A percentile compares a stretch with the other conserved stretches of the same genome.
phyloP scores from a whole-genome alignment of 441 rosid genomes.

The Erodium moschatum region DNA sequence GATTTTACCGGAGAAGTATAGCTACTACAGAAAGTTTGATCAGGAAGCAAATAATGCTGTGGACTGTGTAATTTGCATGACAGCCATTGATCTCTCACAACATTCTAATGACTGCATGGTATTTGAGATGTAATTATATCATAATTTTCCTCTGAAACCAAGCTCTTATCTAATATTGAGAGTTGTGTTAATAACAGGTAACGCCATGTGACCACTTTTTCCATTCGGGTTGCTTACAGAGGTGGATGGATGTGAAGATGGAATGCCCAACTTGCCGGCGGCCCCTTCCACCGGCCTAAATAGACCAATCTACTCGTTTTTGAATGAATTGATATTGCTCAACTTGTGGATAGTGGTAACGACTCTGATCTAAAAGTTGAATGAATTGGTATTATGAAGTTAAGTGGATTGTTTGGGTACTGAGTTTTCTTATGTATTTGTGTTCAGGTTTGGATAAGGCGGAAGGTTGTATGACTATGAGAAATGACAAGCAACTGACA shows the following conservation, averaged over 20 bases:
- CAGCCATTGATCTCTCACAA: conserved; percentile 60
- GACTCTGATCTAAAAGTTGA: background rate
- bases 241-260: conserved; percentile 99
- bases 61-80: conserved; percentile 96
- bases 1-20: conserved; percentile 93
- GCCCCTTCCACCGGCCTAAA: conserved; percentile 72
- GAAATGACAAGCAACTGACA: too few relatives aligned
- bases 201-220: conserved; percentile 96
- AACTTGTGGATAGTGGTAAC: conserved; percentile 27
- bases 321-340: conserved; percentile 26
- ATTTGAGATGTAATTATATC: conserved; percentile 2
- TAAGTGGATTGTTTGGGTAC: too few relatives aligned
- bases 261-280: conserved; percentile 98
- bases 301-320: conserved; percentile 22
- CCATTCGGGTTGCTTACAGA: conserved; percentile 85
- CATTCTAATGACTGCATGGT: conserved; percentile 83
- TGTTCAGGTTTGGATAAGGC: too few relatives aligned
- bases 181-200: conserved; percentile 34
- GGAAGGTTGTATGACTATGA: too few relatives aligned
- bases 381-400: too few relatives aligned
- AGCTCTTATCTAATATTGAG: too few relatives aligned
- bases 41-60: conserved; percentile 39
- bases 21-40: conserved; percentile 65
- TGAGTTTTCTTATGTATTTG: too few relatives aligned
- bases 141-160: too few relatives aligned